These are phyloP conservation scores for Alternaria alternata DNA, from an alignment of 2,329 filamentous ascomycete genomes.

Conservation along the genomic window DNA sequence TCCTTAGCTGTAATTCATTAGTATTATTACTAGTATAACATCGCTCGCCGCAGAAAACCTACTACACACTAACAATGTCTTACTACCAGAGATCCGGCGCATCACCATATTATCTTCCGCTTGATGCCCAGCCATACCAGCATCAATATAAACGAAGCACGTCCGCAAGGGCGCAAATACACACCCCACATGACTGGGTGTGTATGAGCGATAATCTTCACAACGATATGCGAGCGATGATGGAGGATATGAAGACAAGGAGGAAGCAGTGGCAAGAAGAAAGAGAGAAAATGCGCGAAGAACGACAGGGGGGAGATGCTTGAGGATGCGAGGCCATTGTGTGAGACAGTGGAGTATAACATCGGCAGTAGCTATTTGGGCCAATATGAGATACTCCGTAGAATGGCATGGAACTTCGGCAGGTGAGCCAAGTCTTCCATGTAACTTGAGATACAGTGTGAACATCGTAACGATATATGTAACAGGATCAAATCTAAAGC, in stretches of 20 bases:
- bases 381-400: background rate
- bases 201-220: slow-evolving; percentile 9
- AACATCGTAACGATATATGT: background rate
- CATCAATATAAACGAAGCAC: background rate
- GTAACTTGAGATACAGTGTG: background rate
- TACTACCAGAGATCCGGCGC: background rate
- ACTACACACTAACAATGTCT: background rate
- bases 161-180: background rate
- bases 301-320: background rate
- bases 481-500: background rate
- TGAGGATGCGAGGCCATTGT: background rate
- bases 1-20: background rate
- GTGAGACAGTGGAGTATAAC: background rate
- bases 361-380: background rate
- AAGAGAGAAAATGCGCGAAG: slow-evolving; percentile 4
- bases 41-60: background rate
- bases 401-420: background rate
- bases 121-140: background rate
- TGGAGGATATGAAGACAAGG: slow-evolving; percentile 13
- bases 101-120: background rate
- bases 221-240: slow-evolving; percentile 10
- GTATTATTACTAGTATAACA: background rate
- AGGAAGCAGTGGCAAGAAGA: slow-evolving; percentile 13
- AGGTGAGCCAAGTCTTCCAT: background rate
- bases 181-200: slow-evolving; percentile 3